Evolutionary conservation across 2,329 filamentous ascomycete species (phyloP), one percentile per base, ranked within the genome.

Genomic region (Hypomyces perniciosus): DNA sequence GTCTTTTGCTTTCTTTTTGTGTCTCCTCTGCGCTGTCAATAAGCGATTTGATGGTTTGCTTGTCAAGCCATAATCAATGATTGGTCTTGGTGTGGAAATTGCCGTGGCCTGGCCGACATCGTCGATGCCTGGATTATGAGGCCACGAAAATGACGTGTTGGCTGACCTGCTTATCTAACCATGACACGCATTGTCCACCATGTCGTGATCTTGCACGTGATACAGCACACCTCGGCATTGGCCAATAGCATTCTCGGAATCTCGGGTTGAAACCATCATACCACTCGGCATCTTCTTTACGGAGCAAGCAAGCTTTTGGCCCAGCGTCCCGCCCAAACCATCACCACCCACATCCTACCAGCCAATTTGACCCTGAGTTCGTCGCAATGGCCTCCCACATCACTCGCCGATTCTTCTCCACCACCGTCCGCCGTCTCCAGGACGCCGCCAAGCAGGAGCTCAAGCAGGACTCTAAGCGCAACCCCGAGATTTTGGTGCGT

Each of bases 381-480:
- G 57, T 58, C 66, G 69, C 63, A 66, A 83, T 83, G 79, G 75
- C 79, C 54, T 80, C 80, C 61, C 66, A 76, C 61, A 68, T 80
- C 62, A 71, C 79, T 59, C 78, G 78, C 61, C 73, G 80, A 57
- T 72, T 79, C 54, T 77, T 83, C 62, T 72, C 74, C 62, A 80
- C 78, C 62, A 72, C 75, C 51, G 65, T 68, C 57, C 79, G 79
- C 62, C 78, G 78, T 54, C 61, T 81, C 57, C 65, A 71, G 59
- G 67, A 73, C 53, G 61, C 69, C 46, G 64, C 67, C 60, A 70
- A 76, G 64, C 60, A 70, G 55, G 68, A 69, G 62, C 77, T 82
- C 57, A 77, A 79, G 72, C 69, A 74, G 65, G 78, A 81, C 70
- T 72, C 74, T 64, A 81, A 79, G 76, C 75, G 74, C 66, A 73